Evolutionary conservation across 495 filamentous ascomycete species (phyloP).

Genomic region (Amorphotheca resinae): DNA sequence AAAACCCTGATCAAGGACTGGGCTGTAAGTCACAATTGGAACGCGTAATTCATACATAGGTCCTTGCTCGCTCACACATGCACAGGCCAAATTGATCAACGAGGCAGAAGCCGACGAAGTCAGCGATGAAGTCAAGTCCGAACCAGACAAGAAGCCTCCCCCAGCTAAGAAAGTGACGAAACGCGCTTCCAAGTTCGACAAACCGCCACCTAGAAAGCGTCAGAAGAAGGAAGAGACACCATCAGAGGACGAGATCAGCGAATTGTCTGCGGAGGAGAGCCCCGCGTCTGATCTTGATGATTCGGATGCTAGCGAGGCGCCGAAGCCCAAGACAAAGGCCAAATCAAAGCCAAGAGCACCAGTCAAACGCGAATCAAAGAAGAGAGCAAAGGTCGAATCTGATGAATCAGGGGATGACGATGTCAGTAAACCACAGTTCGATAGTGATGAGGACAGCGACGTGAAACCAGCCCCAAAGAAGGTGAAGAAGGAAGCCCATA

Average conservation of each 20-base stretch:
- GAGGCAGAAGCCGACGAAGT: constrained; percentile 22
- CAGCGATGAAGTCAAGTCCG: constrained; percentile 8
- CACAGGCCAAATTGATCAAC: constrained; percentile 5
- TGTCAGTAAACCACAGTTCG: constrained; percentile 1
- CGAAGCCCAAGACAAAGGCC: constrained; percentile 22
- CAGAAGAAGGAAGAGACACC: constrained; percentile 19
- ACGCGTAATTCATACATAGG: background rate
- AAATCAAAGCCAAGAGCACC: constrained; percentile 9
- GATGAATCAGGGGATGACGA: constrained; percentile 3
- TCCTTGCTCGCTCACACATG: background rate
- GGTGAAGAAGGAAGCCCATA: constrained; percentile 3
- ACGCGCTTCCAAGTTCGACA: constrained; percentile 7
- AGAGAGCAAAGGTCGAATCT: constrained; percentile 3
- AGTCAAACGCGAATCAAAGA: constrained; percentile 7
- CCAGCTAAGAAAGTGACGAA: constrained; percentile 13
- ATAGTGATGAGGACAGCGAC: constrained; percentile 3
- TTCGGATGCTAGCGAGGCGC: constrained; percentile 15
- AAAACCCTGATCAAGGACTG: constrained; percentile 58
- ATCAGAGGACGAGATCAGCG: constrained; percentile 12
- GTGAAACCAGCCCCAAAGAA: constrained; percentile 10
- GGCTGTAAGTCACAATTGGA: constrained; percentile 40
- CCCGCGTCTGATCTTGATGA: constrained; percentile 3
- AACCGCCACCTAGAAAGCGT: constrained; percentile 9
- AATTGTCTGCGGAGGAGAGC: constrained; percentile 17
- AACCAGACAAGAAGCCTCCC: background rate